These are phyloP conservation scores for Phyllosticta capitalensis DNA, from an alignment of 2,329 filamentous ascomycete species.

Conservation along the genomic window DNA sequence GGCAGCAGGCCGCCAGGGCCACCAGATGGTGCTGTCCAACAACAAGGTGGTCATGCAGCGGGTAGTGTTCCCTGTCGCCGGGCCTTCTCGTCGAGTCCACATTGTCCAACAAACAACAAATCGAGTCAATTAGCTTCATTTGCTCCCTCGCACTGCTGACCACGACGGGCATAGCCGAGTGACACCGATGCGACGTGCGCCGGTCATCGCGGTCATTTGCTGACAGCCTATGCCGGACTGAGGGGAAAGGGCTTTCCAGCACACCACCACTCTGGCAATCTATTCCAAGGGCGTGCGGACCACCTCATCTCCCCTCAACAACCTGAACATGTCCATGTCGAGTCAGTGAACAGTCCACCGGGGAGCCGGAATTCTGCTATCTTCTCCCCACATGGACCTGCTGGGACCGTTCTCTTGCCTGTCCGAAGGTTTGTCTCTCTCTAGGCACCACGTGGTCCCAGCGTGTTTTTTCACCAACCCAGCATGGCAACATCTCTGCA, in stretches of 20 bases:
- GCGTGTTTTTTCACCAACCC: neutral
- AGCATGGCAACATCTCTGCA: neutral
- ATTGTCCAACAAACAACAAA: no score
- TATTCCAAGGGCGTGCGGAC: neutral
- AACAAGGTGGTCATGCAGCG: neutral
- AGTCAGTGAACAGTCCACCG: neutral
- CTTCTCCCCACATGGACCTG: neutral
- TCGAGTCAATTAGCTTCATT: no score
- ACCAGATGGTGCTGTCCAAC: neutral
- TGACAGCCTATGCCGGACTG: neutral
- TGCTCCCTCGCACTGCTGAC: neutral
- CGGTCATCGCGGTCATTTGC: neutral
- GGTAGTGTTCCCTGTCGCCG: neutral
- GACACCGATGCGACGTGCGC: neutral
- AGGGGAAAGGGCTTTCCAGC: neutral
- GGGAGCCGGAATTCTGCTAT: neutral
- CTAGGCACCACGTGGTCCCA: neutral
- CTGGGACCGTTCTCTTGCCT: neutral
- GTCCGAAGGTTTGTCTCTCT: neutral
- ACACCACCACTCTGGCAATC: neutral
- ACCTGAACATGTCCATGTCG: neutral
- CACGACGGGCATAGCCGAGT: neutral
- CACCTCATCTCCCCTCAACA: neutral
- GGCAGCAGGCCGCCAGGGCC: neutral
- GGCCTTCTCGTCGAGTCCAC: neutral